phyloP scores from a whole-genome alignment of 1,284 basidiomycete genomes.

The Irpex sp. region DNA sequence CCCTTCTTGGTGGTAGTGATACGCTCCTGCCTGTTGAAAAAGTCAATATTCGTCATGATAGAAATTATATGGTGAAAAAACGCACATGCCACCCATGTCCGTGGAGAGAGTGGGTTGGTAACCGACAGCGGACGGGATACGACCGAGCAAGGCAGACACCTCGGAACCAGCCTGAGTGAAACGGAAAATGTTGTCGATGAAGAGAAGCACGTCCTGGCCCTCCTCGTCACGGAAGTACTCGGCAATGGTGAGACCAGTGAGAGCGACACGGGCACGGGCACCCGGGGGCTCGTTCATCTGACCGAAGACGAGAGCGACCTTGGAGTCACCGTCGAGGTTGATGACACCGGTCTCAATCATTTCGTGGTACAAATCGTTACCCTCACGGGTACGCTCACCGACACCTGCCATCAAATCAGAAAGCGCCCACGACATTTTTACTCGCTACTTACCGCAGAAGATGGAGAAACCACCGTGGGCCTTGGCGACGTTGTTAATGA shows the following conservation, averaged over 20 bases:
- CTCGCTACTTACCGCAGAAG: conserved; percentile 79
- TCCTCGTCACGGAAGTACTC: conserved; percentile 99
- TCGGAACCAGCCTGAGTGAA: conserved; percentile 99
- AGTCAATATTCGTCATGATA: conserved; percentile 11
- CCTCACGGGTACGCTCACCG: conserved; percentile 99
- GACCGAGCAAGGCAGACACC: conserved; percentile 98
- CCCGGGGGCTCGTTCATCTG: conserved; percentile 99
- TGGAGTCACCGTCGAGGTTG: conserved; percentile 97
- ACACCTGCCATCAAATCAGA: conserved; percentile 60
- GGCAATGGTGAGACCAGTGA: conserved; percentile 97
- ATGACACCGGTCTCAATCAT: conserved; percentile 99
- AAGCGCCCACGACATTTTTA: not conserved
- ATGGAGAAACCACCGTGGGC: conserved; percentile 99
- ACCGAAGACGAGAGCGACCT: conserved; percentile 99
- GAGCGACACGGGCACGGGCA: conserved; percentile 99
- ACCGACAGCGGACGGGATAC: conserved; percentile 99
- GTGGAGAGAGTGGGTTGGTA: conserved; percentile 99
- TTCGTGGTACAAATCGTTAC: conserved; percentile 99
- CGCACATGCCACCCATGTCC: conserved; percentile 99
- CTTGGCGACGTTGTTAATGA: conserved; percentile 99
- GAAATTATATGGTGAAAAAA: conserved; percentile 19
- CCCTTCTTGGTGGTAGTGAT: conserved; percentile 99
- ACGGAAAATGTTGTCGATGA: conserved; percentile 99
- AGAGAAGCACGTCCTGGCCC: conserved; percentile 99
- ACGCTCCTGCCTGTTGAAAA: conserved; percentile 78